Evolutionary conservation across 2,329 filamentous ascomycete species (phyloP).

Genomic region (Aureobasidium sp.): DNA sequence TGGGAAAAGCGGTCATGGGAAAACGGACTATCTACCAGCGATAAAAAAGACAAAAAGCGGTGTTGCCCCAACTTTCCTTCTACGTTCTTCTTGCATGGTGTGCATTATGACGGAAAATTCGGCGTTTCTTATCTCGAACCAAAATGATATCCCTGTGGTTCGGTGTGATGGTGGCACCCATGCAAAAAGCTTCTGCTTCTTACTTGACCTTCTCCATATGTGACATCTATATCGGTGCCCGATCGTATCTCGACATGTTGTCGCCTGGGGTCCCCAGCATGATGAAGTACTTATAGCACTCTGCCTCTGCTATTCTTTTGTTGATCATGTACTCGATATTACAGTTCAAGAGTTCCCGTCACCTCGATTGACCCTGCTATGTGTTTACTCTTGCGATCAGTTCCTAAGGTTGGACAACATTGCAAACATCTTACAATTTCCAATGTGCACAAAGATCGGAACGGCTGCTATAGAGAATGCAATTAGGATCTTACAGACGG

Average conservation of each 20-base stretch:
- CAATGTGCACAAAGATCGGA: background rate
- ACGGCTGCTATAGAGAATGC: background rate
- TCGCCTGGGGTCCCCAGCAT: background rate
- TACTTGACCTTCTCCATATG: background rate
- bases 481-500: background rate
- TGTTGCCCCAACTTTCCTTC: background rate
- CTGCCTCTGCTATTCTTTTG: background rate
- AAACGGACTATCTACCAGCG: slow-evolving; percentile 11
- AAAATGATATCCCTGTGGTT: slow-evolving; percentile 12
- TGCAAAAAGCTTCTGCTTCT: background rate
- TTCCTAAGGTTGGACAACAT: no score
- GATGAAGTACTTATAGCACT: no score
- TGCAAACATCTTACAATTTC: background rate
- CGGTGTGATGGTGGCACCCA: slow-evolving; percentile 7
- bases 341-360: background rate
- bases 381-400: no score
- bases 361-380: background rate
- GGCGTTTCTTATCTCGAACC: background rate
- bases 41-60: slow-evolving; percentile 13
- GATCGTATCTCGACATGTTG: background rate
- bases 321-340: background rate
- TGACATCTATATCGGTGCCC: background rate
- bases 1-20: slow-evolving; percentile 6
- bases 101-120: background rate
- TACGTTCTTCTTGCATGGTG: background rate